phyloP scores from a whole-genome alignment of 805 yeast species.

The Brettanomyces nanus region DNA sequence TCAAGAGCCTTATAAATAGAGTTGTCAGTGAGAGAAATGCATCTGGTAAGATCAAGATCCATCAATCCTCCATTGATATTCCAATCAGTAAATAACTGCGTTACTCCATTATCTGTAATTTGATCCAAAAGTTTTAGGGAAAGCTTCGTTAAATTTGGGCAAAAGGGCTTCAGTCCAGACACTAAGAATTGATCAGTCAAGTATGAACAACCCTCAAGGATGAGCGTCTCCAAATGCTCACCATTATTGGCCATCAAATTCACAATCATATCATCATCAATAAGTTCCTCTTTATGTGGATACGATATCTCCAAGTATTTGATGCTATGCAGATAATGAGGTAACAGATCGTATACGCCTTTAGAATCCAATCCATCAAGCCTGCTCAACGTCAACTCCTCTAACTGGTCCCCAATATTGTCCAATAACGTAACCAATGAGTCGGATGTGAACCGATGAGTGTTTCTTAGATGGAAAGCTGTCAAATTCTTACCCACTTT shows the following conservation, averaged over 20 bases:
- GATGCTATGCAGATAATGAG: slow-evolving; percentile 50
- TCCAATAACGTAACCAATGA: slow-evolving; percentile 56
- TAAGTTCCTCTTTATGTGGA: slow-evolving; percentile 56
- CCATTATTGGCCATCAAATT: slow-evolving; percentile 58
- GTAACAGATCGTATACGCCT: slow-evolving; percentile 52
- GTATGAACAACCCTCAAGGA: slow-evolving; percentile 64
- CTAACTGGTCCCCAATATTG: slow-evolving; percentile 48
- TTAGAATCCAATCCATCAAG: slow-evolving; percentile 63
- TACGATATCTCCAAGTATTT: slow-evolving; percentile 57
- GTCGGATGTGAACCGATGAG: slow-evolving; percentile 72
- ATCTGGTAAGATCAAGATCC: slow-evolving; percentile 54
- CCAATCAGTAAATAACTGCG: slow-evolving; percentile 51
- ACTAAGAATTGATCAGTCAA: slow-evolving; percentile 56
- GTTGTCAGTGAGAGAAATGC: slow-evolving; percentile 54
- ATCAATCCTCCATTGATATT: slow-evolving; percentile 49
- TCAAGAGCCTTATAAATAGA: slow-evolving; percentile 51
- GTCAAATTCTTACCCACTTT: slow-evolving; percentile 44
- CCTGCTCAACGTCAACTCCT: slow-evolving; percentile 52
- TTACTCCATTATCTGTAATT: slow-evolving; percentile 62
- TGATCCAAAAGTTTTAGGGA: slow-evolving; percentile 54
- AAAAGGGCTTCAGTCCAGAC: slow-evolving; percentile 53
- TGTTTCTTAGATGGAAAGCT: slow-evolving; percentile 61
- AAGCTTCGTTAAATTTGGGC: slow-evolving; percentile 46
- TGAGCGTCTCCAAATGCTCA: slow-evolving; percentile 44
- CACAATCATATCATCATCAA: slow-evolving; percentile 60